Evolutionary conservation across 2,329 filamentous ascomycete genomes (phyloP), one percentile per base, ranked within the genome.

Genomic region (Cytospora chrysosperma): DNA sequence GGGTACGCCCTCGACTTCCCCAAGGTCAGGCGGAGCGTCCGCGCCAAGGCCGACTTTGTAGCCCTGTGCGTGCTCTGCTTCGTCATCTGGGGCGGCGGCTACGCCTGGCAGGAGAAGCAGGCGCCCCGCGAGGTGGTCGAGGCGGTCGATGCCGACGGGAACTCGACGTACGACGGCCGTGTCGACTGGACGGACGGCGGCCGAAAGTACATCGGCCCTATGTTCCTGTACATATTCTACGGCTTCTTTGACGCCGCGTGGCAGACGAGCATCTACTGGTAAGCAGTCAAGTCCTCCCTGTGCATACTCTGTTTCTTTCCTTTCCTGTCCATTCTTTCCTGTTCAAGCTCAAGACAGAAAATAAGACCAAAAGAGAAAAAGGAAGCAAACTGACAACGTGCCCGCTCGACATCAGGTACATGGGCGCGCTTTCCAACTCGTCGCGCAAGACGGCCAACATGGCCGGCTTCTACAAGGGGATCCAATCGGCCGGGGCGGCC

Each of bases 181-280:
- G 50, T 77, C 56, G 91, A 95, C 75, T 95, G 90, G 88, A 82
- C 79, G 2, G 81, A 86, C 61, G 76, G 80, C 30, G 86, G 85
- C 60, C 67, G 75, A 64, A 63, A 67, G 26, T 95, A 89, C 73
- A 82, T 88, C 64, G 92, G 89, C 0, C 90, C 91, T 15, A 91
- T 96, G 85, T 92, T 96, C 75, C 78, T 96, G 59, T 96, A 93
- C 80, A 91, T 96, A 71, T 93, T 93, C 76, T 96, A 95, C 74
- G 92, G 92, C 49, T 89, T 95, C 76, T 95, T 88, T 70, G 94
- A 97, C 74, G 92, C 93, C 51, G 85, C 88, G 61, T 97, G 92
- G 89, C 94, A 98, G 80, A 94, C 92, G 0, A 88, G 82, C 71
- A 88, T 93, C 56, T 97, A 98, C 82, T 97, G 93, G 93, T 92